Evolutionary conservation across 805 yeast species (phyloP).

Genomic region (Nakazawaea populi): DNA sequence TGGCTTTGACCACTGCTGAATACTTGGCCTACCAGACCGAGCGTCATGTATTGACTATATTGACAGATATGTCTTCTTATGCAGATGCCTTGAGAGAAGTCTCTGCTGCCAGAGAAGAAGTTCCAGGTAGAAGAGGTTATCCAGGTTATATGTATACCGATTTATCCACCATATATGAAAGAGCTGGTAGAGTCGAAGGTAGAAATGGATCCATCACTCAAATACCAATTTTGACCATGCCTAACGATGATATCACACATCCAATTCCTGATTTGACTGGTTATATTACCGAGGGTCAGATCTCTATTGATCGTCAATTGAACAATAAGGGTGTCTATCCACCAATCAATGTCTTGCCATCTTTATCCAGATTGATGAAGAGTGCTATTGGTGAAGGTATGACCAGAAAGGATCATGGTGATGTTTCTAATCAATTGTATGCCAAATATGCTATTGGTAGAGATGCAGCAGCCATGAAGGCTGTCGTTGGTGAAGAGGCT

Average conservation of each 20-base stretch:
- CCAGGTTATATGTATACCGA: constrained; percentile 99
- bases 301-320: constrained; percentile 93
- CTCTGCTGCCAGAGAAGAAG: constrained; percentile 99
- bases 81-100: constrained; percentile 99
- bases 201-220: constrained; percentile 99
- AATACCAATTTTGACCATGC: constrained; percentile 98
- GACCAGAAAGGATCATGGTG: constrained; percentile 99
- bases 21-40: constrained; percentile 98
- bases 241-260: constrained; percentile 99
- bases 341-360: constrained; percentile 97
- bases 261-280: constrained; percentile 99
- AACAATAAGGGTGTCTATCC: constrained; percentile 97
- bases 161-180: constrained; percentile 96
- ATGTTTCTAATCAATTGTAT: constrained; percentile 96
- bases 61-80: constrained; percentile 99
- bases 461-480: constrained; percentile 99
- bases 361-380: constrained; percentile 97
- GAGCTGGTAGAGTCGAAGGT: constrained; percentile 99
- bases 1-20: constrained; percentile 98
- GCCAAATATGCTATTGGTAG: constrained; percentile 99
- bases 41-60: constrained; percentile 95
- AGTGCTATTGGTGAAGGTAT: constrained; percentile 99
- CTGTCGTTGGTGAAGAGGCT: constrained; percentile 99
- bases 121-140: constrained; percentile 99
- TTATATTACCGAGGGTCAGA: constrained; percentile 98